Percentiles rank a stretch among this genome's conserved stretches.
Conservation (phyloP, 2,329 filamentous ascomycete genomes). For the Colletotrichum incanum region DNA sequence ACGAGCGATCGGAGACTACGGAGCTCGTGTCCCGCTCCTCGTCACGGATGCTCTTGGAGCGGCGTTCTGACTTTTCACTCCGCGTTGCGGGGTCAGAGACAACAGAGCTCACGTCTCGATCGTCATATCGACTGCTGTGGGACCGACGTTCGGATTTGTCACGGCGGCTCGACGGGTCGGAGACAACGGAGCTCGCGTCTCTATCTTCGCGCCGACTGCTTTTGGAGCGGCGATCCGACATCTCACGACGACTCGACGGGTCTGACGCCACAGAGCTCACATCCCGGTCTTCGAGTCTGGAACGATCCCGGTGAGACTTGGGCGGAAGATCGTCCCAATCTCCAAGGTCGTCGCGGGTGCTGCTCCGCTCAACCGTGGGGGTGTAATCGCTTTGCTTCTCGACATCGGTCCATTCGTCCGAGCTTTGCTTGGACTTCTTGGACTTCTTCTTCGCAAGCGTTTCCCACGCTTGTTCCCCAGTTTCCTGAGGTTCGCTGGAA, state of each 20-base stretch:
- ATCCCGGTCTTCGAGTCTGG: conserved; percentile 58
- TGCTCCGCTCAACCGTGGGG: conserved; percentile 18
- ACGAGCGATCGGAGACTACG: conserved; percentile 62
- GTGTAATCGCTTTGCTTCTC: conserved; percentile 28
- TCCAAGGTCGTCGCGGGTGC: conserved; percentile 3
- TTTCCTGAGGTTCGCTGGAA: conserved; percentile 43
- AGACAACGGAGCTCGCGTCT: conserved; percentile 65
- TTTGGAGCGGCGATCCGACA: conserved; percentile 55
- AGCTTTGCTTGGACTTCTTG: conserved; percentile 46
- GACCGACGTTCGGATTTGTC: conserved; percentile 55
- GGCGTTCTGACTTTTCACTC: conserved; percentile 54
- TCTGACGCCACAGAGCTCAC: conserved; percentile 67
- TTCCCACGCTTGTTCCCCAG: conserved; percentile 48
- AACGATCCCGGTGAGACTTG: conserved; percentile 46
- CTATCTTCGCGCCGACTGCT: conserved; percentile 60
- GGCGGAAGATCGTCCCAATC: conserved; percentile 38
- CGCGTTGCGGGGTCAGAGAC: conserved; percentile 53
- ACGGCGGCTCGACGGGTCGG: conserved; percentile 56
- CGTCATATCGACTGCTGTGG: conserved; percentile 58
- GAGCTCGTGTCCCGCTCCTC: conserved; percentile 66
- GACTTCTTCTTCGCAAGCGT: conserved; percentile 53
- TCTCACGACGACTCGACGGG: conserved; percentile 52
- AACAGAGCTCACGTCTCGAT: conserved; percentile 62
- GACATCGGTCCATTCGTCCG: conserved; percentile 45
- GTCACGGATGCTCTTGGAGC: conserved; percentile 47